A percentile compares a stretch with the other conserved stretches of the same genome.
Conservation (phyloP, 2,329 filamentous ascomycete genomes). For the Fusarium torreyae region DNA sequence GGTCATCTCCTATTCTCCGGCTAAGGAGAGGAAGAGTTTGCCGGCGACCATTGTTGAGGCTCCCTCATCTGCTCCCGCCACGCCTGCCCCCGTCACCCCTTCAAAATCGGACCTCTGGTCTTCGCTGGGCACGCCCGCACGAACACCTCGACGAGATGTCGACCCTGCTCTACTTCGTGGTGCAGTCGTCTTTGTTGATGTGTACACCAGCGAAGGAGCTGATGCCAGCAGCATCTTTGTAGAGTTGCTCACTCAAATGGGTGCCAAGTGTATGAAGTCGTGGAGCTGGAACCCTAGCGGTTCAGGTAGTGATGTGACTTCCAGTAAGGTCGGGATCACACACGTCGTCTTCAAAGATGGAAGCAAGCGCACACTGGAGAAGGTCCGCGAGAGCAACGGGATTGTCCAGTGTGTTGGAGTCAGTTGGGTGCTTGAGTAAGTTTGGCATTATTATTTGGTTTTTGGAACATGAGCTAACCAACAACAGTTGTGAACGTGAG, state of each 20-base stretch:
- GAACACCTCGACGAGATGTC: constrained; percentile 69
- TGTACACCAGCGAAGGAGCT: constrained; percentile 84
- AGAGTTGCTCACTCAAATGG: constrained; percentile 84
- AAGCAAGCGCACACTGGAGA: constrained; percentile 83
- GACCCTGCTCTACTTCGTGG: constrained; percentile 73
- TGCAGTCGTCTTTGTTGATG: constrained; percentile 85
- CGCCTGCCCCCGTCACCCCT: constrained; percentile 57
- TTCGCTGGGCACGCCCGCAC: constrained; percentile 68
- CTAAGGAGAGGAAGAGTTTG: constrained; percentile 58
- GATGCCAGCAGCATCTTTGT: constrained; percentile 87
- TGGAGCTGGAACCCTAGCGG: constrained; percentile 80
- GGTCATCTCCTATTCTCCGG: constrained; percentile 69
- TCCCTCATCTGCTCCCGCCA: constrained; percentile 51
- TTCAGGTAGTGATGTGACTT: constrained; percentile 54
- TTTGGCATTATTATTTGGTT: constrained; percentile 40
- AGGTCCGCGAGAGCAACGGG: constrained; percentile 79
- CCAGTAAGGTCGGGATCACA: constrained; percentile 79
- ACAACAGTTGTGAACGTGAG: constrained; percentile 78
- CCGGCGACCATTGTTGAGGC: constrained; percentile 38
- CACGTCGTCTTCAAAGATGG: constrained; percentile 95
- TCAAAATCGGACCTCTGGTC: constrained; percentile 69
- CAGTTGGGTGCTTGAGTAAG: constrained; percentile 90
- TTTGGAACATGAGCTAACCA: constrained; percentile 48
- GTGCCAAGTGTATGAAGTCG: constrained; percentile 81
- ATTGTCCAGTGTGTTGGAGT: constrained; percentile 89